Conservation (phyloP, 169 alveolate genomes). For the Babesia bovis region DNA sequence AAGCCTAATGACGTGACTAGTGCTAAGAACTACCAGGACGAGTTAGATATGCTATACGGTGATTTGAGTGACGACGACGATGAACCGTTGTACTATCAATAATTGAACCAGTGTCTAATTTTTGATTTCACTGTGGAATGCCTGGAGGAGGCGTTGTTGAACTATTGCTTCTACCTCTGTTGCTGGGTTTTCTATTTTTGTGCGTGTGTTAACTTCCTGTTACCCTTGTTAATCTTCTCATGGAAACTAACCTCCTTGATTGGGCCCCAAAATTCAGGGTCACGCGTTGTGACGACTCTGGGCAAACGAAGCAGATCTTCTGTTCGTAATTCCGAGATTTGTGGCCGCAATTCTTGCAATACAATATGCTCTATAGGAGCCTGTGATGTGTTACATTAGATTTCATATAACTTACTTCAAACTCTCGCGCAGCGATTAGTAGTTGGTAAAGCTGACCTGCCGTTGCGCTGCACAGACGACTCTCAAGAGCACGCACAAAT, state of each 20-base stretch:
- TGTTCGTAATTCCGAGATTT: not conserved
- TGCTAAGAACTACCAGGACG: constrained; percentile 74
- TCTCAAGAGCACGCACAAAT: constrained; percentile 42
- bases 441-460: constrained; percentile 37
- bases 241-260: constrained; percentile 8
- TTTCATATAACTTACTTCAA: constrained; percentile 4
- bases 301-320: constrained; percentile 16
- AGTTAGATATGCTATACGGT: constrained; percentile 78
- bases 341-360: constrained; percentile 3
- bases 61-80: constrained; percentile 69
- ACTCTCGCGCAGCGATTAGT: constrained; percentile 19
- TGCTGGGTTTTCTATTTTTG: not conserved
- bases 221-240: too few species aligned
- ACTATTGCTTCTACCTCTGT: not conserved
- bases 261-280: constrained; percentile 2
- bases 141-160: not conserved
- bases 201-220: constrained; percentile 10
- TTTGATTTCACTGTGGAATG: not conserved
- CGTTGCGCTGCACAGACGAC: constrained; percentile 45
- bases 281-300: not conserved
- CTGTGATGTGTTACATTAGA: not conserved
- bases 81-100: constrained; percentile 49
- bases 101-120: not conserved
- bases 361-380: constrained; percentile 19
- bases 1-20: constrained; percentile 66